These are phyloP conservation scores for Artomyces pyxidatus DNA, from an alignment of 768 basidiomycete species.

Conservation along the genomic window DNA sequence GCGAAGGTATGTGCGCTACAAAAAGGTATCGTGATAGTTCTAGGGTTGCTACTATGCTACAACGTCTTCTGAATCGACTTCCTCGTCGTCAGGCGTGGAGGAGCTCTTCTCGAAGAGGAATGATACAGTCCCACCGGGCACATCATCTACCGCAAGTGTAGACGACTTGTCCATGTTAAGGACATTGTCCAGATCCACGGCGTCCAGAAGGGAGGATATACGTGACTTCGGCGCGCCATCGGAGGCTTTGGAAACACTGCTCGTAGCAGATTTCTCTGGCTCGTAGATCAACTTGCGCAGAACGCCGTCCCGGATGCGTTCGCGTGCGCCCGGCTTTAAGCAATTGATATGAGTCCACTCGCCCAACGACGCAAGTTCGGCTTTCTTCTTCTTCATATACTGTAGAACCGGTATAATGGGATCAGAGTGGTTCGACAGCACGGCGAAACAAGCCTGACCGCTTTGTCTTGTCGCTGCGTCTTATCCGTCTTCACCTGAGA, in stretches of 20 bases:
- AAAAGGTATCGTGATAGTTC: too few species aligned
- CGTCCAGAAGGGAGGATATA: constrained; percentile 27
- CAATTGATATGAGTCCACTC: constrained; percentile 87
- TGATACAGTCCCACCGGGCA: constrained; percentile 62
- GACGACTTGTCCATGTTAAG: constrained; percentile 25
- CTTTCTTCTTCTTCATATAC: constrained; percentile 63
- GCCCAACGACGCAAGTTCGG: constrained; percentile 59
- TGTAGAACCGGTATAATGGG: constrained; percentile 18
- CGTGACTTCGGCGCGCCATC: too few species aligned
- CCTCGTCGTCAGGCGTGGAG: constrained; percentile 81
- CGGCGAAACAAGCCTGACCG: constrained; percentile 30
- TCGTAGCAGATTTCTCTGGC: constrained; percentile 3
- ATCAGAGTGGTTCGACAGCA: constrained; percentile 5
- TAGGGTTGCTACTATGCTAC: too few species aligned
- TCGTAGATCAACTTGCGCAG: constrained; percentile 42
- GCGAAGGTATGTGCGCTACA: too few species aligned
- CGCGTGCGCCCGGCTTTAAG: constrained; percentile 34
- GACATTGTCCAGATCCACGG: constrained; percentile 43
- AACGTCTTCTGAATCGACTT: constrained; percentile 29
- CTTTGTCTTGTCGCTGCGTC: constrained; percentile 40
- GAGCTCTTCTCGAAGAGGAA: constrained; percentile 84
- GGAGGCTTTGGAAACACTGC: constrained; percentile 18
- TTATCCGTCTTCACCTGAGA: constrained; percentile 46
- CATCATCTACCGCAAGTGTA: constrained; percentile 34
- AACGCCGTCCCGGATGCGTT: constrained; percentile 57